Evolutionary conservation across 495 filamentous ascomycete genomes (phyloP).

Genomic region (Talaromyces adpressus): DNA sequence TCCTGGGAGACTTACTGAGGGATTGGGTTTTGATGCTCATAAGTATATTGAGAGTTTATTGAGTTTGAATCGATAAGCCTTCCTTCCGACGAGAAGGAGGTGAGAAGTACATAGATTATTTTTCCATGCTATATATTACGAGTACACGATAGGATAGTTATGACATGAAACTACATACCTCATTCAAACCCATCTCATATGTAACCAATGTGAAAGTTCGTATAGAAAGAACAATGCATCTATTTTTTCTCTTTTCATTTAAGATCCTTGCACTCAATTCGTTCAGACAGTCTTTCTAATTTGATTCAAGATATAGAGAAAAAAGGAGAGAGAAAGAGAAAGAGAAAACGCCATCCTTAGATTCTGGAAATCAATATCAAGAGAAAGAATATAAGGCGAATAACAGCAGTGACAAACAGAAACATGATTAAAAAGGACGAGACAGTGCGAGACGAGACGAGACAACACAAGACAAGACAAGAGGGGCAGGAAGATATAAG

Average conservation of each 20-base stretch:
- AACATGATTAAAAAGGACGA: slow-evolving; percentile 5
- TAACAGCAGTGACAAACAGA: neutral
- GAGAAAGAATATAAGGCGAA: slow-evolving; percentile 6
- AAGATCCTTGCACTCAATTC: neutral
- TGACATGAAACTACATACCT: neutral
- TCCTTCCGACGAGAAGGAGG: neutral
- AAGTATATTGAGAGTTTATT: slow-evolving; percentile 80
- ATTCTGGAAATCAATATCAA: slow-evolving; percentile 10
- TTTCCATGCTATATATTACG: neutral
- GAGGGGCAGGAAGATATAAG: neutral
- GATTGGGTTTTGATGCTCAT: slow-evolving; percentile 80
- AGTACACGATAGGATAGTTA: neutral
- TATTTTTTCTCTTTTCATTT: neutral
- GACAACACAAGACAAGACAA: neutral
- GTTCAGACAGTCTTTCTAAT: slow-evolving; percentile 2
- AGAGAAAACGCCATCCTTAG: slow-evolving; percentile 10
- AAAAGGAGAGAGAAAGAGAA: neutral
- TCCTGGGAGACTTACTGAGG: slow-evolving; percentile 66
- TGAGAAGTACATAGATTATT: neutral
- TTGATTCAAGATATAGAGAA: neutral
- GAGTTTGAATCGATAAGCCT: slow-evolving; percentile 56
- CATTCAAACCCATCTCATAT: neutral
- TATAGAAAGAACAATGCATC: neutral
- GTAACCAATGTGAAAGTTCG: neutral
- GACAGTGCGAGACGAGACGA: neutral